Conservation (phyloP, 108 stramenopile species). For the Pseudonitzschia pungens region DNA sequence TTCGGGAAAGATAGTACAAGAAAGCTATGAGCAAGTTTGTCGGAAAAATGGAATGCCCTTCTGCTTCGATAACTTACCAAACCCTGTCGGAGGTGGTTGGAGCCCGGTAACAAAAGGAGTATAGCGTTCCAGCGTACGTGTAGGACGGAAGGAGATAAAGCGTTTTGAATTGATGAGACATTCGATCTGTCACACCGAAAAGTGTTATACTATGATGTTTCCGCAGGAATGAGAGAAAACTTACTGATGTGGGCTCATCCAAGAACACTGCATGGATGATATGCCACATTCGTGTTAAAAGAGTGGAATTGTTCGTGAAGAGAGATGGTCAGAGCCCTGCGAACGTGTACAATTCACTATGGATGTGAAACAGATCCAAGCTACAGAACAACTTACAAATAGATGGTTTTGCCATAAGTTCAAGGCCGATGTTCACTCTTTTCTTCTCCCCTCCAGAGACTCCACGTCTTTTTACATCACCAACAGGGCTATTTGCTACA, state of each 20-base stretch:
- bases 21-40: background rate
- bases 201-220: background rate
- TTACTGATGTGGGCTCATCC: conserved; percentile 43
- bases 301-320: too few species aligned
- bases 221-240: background rate
- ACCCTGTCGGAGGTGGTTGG: background rate
- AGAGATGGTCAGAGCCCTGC: background rate
- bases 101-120: too few species aligned
- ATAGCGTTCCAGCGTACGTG: too few species aligned
- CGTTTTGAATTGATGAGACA: background rate
- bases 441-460: conserved; percentile 65
- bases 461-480: conserved; percentile 58
- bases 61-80: background rate
- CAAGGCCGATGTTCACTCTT: conserved; percentile 66
- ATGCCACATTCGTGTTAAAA: background rate
- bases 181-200: background rate
- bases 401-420: conserved; percentile 56
- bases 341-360: background rate
- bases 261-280: conserved; percentile 30
- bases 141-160: background rate
- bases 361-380: background rate
- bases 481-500: conserved; percentile 62
- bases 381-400: conserved; percentile 9
- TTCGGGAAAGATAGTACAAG: background rate
- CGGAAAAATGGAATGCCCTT: background rate